Percentiles rank a stretch among this genome's conserved stretches.
phyloP scores from a whole-genome alignment of 179 eudicot species.

The Monotropa hypopitys region DNA sequence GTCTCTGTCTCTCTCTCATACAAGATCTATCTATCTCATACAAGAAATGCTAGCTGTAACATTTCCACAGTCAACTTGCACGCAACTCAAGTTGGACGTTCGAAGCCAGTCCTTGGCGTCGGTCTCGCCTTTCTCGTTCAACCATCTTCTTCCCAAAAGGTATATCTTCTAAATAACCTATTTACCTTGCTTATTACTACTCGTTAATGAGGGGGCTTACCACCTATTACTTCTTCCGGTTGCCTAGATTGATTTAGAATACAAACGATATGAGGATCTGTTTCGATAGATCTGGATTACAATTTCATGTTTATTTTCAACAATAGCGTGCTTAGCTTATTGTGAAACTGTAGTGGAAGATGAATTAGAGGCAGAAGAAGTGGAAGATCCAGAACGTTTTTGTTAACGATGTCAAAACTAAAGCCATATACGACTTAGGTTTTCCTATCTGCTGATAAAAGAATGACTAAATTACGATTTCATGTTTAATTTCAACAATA shows the following conservation, averaged over 20 bases:
- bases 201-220: neutral
- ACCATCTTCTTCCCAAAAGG: slow-evolving; percentile 9
- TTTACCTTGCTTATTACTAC: neutral
- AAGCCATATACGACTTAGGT: too few relatives aligned
- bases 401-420: too few relatives aligned
- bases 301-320: neutral
- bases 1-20: too few relatives aligned
- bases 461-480: neutral
- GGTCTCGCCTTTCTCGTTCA: slow-evolving; percentile 6
- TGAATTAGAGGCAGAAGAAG: neutral
- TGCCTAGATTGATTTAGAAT: neutral
- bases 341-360: neutral
- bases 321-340: neutral
- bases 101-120: slow-evolving; percentile 4
- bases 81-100: slow-evolving; percentile 1
- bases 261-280: neutral
- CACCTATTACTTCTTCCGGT: too few relatives aligned
- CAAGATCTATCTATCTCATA: neutral
- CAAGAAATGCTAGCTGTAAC: slow-evolving; percentile 10
- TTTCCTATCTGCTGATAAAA: too few relatives aligned
- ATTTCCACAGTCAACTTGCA: slow-evolving; percentile 11
- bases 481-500: neutral
- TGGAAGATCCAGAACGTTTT: too few relatives aligned
- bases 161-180: neutral
- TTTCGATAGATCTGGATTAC: neutral